Conservation (phyloP, 768 basidiomycete species). For the Russula compacta region DNA sequence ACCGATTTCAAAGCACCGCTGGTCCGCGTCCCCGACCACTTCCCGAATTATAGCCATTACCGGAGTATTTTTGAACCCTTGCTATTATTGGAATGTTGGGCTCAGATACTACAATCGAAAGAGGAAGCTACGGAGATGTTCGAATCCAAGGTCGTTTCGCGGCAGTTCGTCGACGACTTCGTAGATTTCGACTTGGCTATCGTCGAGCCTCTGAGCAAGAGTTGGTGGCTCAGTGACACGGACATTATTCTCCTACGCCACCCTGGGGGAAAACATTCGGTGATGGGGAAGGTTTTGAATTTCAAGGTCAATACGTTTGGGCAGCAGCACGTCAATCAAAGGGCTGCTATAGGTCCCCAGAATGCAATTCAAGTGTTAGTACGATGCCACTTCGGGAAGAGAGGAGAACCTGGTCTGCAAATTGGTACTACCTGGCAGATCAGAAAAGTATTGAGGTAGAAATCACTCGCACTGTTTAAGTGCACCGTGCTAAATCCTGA, state of each 20-base stretch:
- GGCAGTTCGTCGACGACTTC: conserved; percentile 73
- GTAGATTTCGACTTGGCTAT: conserved; percentile 68
- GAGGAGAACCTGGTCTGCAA: conserved; percentile 49
- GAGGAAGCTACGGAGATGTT: conserved; percentile 48
- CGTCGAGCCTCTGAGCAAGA: conserved; percentile 46
- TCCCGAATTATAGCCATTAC: conserved; percentile 60
- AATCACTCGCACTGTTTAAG: conserved; percentile 20
- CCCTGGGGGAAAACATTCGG: conserved; percentile 39
- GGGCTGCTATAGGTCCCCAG: conserved; percentile 32
- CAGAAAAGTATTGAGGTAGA: conserved; percentile 73
- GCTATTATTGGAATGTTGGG: conserved; percentile 84
- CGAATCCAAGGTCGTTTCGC: conserved; percentile 55
- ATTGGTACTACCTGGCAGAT: conserved; percentile 64
- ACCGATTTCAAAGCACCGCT: conserved; percentile 28
- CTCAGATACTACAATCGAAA: conserved; percentile 72
- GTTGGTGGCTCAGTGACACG: conserved; percentile 71
- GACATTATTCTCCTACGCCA: conserved; percentile 78
- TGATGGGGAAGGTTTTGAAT: conserved; percentile 65
- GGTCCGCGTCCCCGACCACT: conserved; percentile 51
- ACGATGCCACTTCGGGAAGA: conserved; percentile 22
- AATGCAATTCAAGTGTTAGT: conserved; percentile 17
- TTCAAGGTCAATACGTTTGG: conserved; percentile 35
- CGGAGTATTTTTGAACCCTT: conserved; percentile 73
- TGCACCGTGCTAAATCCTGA: neutral
- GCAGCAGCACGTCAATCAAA: conserved; percentile 51